Evolutionary conservation across 208 protist species (phyloP), one percentile per base, ranked within the genome.

Genomic region (Leishmania lainsoni): DNA sequence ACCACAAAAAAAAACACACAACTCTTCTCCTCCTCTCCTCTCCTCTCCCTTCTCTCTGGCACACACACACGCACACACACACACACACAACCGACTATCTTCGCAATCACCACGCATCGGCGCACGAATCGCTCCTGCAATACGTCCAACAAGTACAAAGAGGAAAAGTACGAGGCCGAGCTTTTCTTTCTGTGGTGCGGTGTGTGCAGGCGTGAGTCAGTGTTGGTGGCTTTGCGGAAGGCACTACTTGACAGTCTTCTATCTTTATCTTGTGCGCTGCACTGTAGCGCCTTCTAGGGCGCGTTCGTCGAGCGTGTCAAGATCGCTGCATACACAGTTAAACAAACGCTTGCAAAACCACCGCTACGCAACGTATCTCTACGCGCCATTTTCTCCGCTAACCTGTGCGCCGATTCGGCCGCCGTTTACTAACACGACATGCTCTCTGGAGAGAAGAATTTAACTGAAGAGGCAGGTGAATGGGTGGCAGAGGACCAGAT

Each of bases 381-480:
- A 8, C 3, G 14, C 26, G 58, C 9, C 58, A 16, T 63, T 17
- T 32, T 63, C 29, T 12, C 5, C 26, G 26, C 2, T 63, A 3
- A 63, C 26, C 26, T 3, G 26, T 63, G 3, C 10, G 58, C 26
- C 0, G 26, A 29, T 63, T 63, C 20, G 16, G 26, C 12, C 58
- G 5, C 58, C 26, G 58, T 10, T 63, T 17, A 63, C 9, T n/a
- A 10, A n/a, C 4, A 17, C 12, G 14, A 17, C 22, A 78, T 84
- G 75, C 76, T 73, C 54, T 70, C 58, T 6, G 81, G 68, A 8
- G 5, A 86, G n/a, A 82, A 83, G 77, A 75, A 79, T 0, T 71
- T 52, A 14, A 48, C 81, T 5, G 54, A 80, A 59, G 86, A 86
- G 66, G 85, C 81, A 17, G 79, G 81, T 14, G 86, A 76, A n/a